Evolutionary conservation across 2,329 filamentous ascomycete genomes (phyloP).

Genomic region (Ophiostoma montium): DNA sequence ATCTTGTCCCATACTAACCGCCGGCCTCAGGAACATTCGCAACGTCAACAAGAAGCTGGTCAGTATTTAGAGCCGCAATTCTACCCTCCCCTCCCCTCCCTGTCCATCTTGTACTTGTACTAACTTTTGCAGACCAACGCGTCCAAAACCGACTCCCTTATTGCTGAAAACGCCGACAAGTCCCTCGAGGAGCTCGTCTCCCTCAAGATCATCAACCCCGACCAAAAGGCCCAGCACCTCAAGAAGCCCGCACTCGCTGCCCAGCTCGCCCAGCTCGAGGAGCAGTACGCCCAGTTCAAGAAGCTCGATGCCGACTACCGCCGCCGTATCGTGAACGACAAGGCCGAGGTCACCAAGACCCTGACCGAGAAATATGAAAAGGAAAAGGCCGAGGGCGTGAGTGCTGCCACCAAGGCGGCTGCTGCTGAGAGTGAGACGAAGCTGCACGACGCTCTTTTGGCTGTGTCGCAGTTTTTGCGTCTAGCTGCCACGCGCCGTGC

Average conservation of each 20-base stretch:
- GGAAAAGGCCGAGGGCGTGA: slow-evolving; percentile 31
- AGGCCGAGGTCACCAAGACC: slow-evolving; percentile 45
- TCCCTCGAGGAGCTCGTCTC: slow-evolving; percentile 60
- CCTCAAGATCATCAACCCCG: slow-evolving; percentile 60
- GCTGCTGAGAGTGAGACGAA: slow-evolving; percentile 38
- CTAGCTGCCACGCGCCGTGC: slow-evolving; percentile 62
- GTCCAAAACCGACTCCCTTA: slow-evolving; percentile 55
- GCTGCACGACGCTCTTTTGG: slow-evolving; percentile 51
- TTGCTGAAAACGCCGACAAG: slow-evolving; percentile 55
- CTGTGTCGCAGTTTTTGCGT: slow-evolving; percentile 66
- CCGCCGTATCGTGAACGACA: slow-evolving; percentile 40
- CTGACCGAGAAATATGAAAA: slow-evolving; percentile 37
- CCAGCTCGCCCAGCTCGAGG: slow-evolving; percentile 56
- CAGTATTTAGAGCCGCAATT: slow-evolving; percentile 23
- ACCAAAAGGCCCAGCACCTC: slow-evolving; percentile 62
- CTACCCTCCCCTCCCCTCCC: not conserved
- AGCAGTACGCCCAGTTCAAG: slow-evolving; percentile 60
- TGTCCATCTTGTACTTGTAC: not conserved
- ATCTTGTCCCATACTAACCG: not conserved
- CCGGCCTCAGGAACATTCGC: slow-evolving; percentile 49
- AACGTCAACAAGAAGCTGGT: slow-evolving; percentile 93
- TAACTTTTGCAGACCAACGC: slow-evolving; percentile 42
- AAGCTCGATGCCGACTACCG: slow-evolving; percentile 64
- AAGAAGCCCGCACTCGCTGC: slow-evolving; percentile 62
- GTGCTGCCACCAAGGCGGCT: slow-evolving; percentile 41